Evolutionary conservation across 495 filamentous ascomycete species (phyloP).

Genomic region (Penicillium goetzii): DNA sequence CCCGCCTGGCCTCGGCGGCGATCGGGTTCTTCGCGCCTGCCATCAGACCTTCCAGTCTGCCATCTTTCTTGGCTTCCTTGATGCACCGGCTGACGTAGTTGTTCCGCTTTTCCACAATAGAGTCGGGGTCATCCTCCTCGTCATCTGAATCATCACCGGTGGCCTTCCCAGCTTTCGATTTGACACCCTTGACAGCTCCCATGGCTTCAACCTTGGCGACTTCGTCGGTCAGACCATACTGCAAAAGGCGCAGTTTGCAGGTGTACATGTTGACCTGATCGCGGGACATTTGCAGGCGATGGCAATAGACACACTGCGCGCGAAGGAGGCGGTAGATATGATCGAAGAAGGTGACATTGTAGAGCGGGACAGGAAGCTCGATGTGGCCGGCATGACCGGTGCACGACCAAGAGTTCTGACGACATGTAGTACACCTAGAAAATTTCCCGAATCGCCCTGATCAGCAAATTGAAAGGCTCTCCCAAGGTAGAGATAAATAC

Average conservation of each 20-base stretch:
- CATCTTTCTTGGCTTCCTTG: constrained; percentile 55
- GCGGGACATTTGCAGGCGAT: constrained; percentile 74
- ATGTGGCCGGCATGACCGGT: constrained; percentile 95
- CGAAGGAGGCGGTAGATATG: constrained; percentile 82
- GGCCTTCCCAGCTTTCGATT: constrained; percentile 35
- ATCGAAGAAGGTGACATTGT: constrained; percentile 92
- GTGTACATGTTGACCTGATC: constrained; percentile 71
- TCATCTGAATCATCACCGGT: constrained; percentile 53
- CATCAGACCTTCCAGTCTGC: constrained; percentile 53
- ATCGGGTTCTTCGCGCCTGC: constrained; percentile 76
- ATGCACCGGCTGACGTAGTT: constrained; percentile 69
- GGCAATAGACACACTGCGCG: constrained; percentile 88
- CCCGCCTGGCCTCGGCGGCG: constrained; percentile 72
- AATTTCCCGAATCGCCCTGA: constrained; percentile 24
- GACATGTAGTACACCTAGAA: constrained; percentile 85
- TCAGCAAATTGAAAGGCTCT: constrained; percentile 11
- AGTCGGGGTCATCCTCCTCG: constrained; percentile 63
- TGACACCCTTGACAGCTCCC: constrained; percentile 35
- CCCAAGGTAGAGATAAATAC: constrained; percentile 29
- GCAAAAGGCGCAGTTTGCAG: constrained; percentile 86
- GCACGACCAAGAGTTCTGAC: constrained; percentile 74
- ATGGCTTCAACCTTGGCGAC: constrained; percentile 68
- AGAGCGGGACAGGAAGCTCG: constrained; percentile 87
- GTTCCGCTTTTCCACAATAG: constrained; percentile 66
- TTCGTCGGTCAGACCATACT: constrained; percentile 79